Base-by-base conservation (phyloP, 2,329 filamentous ascomycete genomes). In the Paracoccidioides brasiliensis region DNA sequence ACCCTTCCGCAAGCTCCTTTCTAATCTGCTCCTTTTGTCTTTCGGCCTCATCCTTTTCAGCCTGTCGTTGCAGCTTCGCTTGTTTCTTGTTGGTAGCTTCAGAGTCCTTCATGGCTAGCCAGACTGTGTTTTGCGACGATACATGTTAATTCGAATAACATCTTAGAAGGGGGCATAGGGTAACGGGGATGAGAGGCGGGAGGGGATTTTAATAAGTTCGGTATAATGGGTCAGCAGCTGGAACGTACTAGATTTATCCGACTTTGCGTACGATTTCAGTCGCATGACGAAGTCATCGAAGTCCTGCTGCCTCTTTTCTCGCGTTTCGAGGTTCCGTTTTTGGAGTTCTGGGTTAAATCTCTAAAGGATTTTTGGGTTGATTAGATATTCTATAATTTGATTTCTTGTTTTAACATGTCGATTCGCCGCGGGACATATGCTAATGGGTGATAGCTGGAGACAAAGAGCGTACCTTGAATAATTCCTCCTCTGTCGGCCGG, bases 311-410 rank as follows among this genome's bases (percentile, higher is more conserved):
- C 81, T 80, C 68, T 86, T 82, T 56, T 85, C 78, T 15, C 89
- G 81, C 57, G 84, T 81, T 70, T 90, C 90, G n/a, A 95, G 75
- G 59, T 87, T 90, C 66, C 86, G 82, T 70, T 88, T 87, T 68
- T 93, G 87, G n/a, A 98, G 80, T 38, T 97, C 93, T 0, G 91
- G 91, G 70, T 91, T 97, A 75, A 97, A 97, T 71, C 80, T 83
- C 75, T 88, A 61, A 35, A 45, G 42, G 38, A 35, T 22, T 49
- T n/a, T n/a, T 22, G 22, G 22, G 22, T 22, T 22, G 22, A 22
- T 22, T 22, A 22, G 22, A 22, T 22, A 22, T 22, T 22, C 22
- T 22, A 22, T 22, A 22, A 22, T 44, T 44, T 44, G 10, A n/a
- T 44, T 12, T 15, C 15, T 44, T 38, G 22, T 22, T 22, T 22